A percentile compares a stretch with the other conserved stretches of the same genome.
Conservation (phyloP, 805 yeast species). For the Wickerhamomyces strasburgensis region DNA sequence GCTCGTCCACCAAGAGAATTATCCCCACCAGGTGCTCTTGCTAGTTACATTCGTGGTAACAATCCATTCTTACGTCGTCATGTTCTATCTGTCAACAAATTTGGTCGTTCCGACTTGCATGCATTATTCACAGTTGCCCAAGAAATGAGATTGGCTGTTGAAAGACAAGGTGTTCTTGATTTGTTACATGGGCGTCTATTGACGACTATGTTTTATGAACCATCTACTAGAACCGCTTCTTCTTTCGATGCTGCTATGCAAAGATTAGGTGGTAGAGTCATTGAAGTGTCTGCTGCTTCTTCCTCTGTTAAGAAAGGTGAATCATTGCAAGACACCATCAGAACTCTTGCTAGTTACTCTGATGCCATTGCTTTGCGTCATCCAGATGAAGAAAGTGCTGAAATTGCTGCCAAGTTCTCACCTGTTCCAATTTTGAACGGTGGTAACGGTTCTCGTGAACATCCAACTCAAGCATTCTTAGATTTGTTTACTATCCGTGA, state of each 20-base stretch:
- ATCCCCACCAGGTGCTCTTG: conserved; percentile 74
- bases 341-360: conserved; percentile 91
- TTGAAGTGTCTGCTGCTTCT: conserved; percentile 74
- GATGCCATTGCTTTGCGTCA: conserved; percentile 98
- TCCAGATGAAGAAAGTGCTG: conserved; percentile 88
- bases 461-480: conserved; percentile 97
- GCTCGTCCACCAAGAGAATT: conserved; percentile 69
- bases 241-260: conserved; percentile 99
- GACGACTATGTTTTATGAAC: conserved; percentile 96
- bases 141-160: conserved; percentile 95
- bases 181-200: conserved; percentile 84
- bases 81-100: conserved; percentile 82
- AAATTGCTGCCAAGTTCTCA: conserved; percentile 91
- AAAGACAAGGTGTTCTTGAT: conserved; percentile 92
- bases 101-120: conserved; percentile 85
- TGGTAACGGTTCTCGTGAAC: conserved; percentile 97
- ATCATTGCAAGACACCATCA: conserved; percentile 92
- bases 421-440: conserved; percentile 97
- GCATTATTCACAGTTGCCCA: conserved; percentile 94
- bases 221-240: conserved; percentile 94
- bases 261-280: conserved; percentile 96
- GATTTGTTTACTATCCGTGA: conserved; percentile 98
- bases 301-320: conserved; percentile 99
- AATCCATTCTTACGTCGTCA: conserved; percentile 90
- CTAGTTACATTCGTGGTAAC: conserved; percentile 69